Percentiles rank a stretch among this genome's conserved stretches.
These are phyloP conservation scores for Ganoderma lucidum DNA, from an alignment of 1,284 basidiomycete genomes.

Conservation along the genomic window DNA sequence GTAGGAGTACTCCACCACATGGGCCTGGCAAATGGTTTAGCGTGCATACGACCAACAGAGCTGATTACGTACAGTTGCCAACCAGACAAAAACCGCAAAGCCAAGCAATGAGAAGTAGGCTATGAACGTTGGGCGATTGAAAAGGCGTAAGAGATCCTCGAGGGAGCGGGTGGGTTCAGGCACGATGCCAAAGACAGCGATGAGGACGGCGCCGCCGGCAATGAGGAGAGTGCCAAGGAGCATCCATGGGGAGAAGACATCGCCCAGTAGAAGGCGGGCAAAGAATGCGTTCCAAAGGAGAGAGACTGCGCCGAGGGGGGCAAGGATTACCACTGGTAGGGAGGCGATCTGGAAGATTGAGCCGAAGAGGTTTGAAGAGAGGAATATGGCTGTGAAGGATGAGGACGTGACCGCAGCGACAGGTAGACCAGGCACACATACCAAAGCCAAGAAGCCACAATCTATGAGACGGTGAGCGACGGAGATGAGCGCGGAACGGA, in stretches of 20 bases:
- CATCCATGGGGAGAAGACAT: slow-evolving; percentile 88
- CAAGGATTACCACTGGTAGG: slow-evolving; percentile 91
- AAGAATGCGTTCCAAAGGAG: slow-evolving; percentile 97
- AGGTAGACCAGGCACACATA: slow-evolving; percentile 37
- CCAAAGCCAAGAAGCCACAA: slow-evolving; percentile 88
- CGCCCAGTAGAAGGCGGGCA: slow-evolving; percentile 86
- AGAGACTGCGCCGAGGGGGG: slow-evolving; percentile 91
- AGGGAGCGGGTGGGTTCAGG: slow-evolving; percentile 91
- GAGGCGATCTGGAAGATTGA: slow-evolving; percentile 96
- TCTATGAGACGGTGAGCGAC: slow-evolving; percentile 44
- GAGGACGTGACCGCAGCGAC: slow-evolving; percentile 18
- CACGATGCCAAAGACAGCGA: slow-evolving; percentile 93
- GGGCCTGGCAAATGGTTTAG: slow-evolving; percentile 52
- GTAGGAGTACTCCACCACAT: slow-evolving; percentile 60
- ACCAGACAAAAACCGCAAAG: slow-evolving; percentile 64
- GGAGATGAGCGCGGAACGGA: slow-evolving; percentile 25
- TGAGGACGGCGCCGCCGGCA: slow-evolving; percentile 88
- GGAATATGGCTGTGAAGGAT: slow-evolving; percentile 65
- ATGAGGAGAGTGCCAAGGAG: slow-evolving; percentile 88
- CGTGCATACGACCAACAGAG: slow-evolving; percentile 17
- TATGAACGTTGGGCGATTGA: slow-evolving; percentile 82
- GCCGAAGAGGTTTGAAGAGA: slow-evolving; percentile 91
- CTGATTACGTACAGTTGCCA: slow-evolving; percentile 63
- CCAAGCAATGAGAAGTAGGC: slow-evolving; percentile 84
- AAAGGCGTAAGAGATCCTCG: slow-evolving; percentile 86